Conservation (phyloP, 495 filamentous ascomycete species). For the Aspergillus biplanus region DNA sequence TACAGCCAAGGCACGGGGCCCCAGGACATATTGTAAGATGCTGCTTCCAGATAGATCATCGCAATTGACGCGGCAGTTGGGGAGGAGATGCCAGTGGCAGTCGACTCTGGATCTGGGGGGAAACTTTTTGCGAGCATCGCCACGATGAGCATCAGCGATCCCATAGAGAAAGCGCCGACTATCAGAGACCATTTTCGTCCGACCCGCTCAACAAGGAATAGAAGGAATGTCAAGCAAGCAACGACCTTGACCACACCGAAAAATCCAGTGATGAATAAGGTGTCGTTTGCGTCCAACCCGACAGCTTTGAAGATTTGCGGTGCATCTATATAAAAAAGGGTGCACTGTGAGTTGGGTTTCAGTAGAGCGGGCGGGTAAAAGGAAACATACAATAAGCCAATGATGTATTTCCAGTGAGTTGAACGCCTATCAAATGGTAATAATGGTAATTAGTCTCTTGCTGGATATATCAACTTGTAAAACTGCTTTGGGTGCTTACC, state of each 20-base stretch:
- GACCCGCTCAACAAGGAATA: slow-evolving; percentile 57
- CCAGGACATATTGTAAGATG: slow-evolving; percentile 54
- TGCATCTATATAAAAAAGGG: slow-evolving; percentile 23
- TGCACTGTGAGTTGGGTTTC: not conserved
- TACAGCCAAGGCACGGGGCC: slow-evolving; percentile 57
- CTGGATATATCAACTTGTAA: not conserved
- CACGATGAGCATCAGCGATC: slow-evolving; percentile 52
- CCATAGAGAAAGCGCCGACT: slow-evolving; percentile 51
- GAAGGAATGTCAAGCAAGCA: slow-evolving; percentile 45
- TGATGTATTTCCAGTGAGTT: slow-evolving; percentile 24
- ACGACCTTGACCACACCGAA: slow-evolving; percentile 56
- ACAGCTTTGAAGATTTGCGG: slow-evolving; percentile 55
- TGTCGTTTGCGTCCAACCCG: slow-evolving; percentile 42
- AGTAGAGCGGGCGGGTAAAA: slow-evolving; percentile 9
- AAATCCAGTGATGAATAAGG: slow-evolving; percentile 50
- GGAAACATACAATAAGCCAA: slow-evolving; percentile 36
- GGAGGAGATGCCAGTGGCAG: slow-evolving; percentile 33
- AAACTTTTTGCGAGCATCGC: slow-evolving; percentile 47
- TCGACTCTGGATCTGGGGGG: slow-evolving; percentile 29
- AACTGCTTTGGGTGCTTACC: slow-evolving; percentile 31
- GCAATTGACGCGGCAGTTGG: slow-evolving; percentile 50
- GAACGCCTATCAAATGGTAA: slow-evolving; percentile 11
- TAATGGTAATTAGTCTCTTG: slow-evolving; percentile 10
- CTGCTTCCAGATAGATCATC: slow-evolving; percentile 53
- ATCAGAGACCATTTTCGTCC: slow-evolving; percentile 60